Percentiles rank a stretch among this genome's conserved stretches.
phyloP scores from a whole-genome alignment of 805 yeast species.

The Dipodascopsis tothii region DNA sequence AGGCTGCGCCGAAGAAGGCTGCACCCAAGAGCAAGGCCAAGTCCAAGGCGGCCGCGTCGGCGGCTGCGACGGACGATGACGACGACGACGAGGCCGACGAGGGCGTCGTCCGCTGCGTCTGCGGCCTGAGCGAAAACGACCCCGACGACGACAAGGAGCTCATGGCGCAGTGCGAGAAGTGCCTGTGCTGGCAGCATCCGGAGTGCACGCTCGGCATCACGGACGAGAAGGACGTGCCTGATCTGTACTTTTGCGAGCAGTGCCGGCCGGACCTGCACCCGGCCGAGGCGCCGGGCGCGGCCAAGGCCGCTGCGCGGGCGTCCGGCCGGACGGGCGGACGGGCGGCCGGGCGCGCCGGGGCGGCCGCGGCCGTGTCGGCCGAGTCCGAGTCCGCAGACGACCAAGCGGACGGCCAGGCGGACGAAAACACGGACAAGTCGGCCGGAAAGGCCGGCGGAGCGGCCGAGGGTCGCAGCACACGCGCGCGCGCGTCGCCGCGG shows the following conservation, averaged over 20 bases:
- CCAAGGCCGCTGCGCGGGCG: neutral
- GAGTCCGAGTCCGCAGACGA: neutral
- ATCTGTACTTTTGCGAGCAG: constrained; percentile 45
- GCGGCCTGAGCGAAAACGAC: constrained; percentile 26
- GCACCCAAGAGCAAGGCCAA: constrained; percentile 1
- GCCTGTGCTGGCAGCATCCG: constrained; percentile 65
- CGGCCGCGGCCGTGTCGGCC: too few relatives aligned
- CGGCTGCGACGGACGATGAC: neutral
- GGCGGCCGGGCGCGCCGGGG: neutral
- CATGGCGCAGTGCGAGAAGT: constrained; percentile 59
- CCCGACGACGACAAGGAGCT: constrained; percentile 37
- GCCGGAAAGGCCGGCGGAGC: too few relatives aligned
- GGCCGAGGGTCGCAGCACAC: too few relatives aligned
- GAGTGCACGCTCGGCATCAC: constrained; percentile 48
- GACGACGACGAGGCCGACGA: constrained; percentile 23
- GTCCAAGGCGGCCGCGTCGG: neutral
- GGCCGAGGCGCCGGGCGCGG: constrained; percentile 1
- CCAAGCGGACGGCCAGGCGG: neutral
- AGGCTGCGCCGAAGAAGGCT: neutral
- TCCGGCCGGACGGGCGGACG: neutral
- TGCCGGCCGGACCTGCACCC: constrained; percentile 38
- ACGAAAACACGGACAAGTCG: neutral
- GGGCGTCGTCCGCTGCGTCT: constrained; percentile 26
- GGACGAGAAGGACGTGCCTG: constrained; percentile 41
- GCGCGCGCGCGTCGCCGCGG: too few relatives aligned